Percentiles rank a stretch among this genome's conserved stretches.
Conservation (phyloP, 164 flowering plant genomes). For the Magnolia sinica region DNA sequence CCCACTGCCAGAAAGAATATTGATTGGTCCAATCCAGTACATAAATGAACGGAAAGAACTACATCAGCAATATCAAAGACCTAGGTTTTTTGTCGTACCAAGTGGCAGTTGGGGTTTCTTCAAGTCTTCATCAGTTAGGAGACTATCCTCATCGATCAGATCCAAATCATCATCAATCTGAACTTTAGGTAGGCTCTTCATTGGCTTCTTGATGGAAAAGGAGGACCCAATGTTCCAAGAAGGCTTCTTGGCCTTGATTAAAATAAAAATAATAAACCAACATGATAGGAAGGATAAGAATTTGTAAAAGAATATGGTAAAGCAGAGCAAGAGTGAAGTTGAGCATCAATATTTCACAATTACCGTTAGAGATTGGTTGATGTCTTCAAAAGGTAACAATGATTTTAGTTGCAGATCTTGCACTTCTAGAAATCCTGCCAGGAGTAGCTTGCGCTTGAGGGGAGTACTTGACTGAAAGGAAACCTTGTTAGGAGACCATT, state of each 20-base stretch:
- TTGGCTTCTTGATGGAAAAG: constrained; percentile 61
- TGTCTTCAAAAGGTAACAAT: constrained; percentile 20
- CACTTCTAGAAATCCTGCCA: constrained; percentile 70
- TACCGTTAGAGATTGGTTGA: constrained; percentile 40
- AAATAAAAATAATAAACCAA: background rate
- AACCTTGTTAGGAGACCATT: background rate
- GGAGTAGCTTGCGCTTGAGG: constrained; percentile 54
- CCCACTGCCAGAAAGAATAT: constrained; percentile 39
- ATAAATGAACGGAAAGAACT: background rate
- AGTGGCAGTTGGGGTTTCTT: constrained; percentile 76
- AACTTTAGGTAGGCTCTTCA: constrained; percentile 53
- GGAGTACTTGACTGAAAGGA: constrained; percentile 42
- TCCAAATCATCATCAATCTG: constrained; percentile 77
- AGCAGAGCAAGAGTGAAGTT: background rate
- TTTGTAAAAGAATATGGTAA: background rate
- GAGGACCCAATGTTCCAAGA: constrained; percentile 91
- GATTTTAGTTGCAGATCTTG: constrained; percentile 34
- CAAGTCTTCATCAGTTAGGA: constrained; percentile 85
- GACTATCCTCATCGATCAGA: constrained; percentile 93
- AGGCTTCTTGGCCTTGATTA: constrained; percentile 78
- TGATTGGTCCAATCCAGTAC: background rate
- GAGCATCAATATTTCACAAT: constrained; percentile 10
- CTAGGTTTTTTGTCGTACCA: constrained; percentile 30
- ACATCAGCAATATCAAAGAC: background rate
- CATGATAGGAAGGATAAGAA: background rate